Conservation (phyloP, 805 yeast species). For the Pichia occidentalis region DNA sequence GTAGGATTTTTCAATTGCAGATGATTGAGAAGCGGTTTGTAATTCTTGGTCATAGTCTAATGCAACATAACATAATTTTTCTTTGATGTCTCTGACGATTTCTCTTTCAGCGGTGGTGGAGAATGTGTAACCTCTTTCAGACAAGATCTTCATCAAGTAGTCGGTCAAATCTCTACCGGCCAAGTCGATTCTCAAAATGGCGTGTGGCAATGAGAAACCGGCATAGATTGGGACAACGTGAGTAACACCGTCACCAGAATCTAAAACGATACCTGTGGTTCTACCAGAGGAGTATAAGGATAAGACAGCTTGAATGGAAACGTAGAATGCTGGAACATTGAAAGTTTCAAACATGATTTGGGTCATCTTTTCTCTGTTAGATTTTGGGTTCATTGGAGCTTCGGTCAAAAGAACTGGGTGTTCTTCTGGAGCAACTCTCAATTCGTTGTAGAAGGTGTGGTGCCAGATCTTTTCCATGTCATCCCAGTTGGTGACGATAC, state of each 20-base stretch:
- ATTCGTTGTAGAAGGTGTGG: constrained; percentile 99
- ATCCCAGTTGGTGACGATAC: constrained; percentile 99
- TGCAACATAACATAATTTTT: constrained; percentile 98
- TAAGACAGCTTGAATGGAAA: constrained; percentile 96
- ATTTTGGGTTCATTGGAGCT: constrained; percentile 99
- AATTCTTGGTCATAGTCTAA: constrained; percentile 98
- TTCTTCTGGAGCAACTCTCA: constrained; percentile 99
- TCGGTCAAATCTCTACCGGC: constrained; percentile 99
- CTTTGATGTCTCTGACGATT: constrained; percentile 91
- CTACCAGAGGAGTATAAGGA: constrained; percentile 99
- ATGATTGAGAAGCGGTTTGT: constrained; percentile 98
- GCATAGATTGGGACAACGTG: constrained; percentile 99
- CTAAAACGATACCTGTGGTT: constrained; percentile 99
- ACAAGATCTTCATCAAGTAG: constrained; percentile 95
- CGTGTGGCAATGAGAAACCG: constrained; percentile 99
- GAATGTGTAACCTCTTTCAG: constrained; percentile 99
- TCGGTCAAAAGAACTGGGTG: constrained; percentile 99
- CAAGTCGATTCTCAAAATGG: constrained; percentile 96
- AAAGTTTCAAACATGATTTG: constrained; percentile 98
- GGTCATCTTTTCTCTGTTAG: constrained; percentile 99
- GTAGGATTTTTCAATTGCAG: constrained; percentile 96
- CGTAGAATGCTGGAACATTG: constrained; percentile 99
- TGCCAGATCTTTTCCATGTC: constrained; percentile 99
- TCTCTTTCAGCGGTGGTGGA: constrained; percentile 99
- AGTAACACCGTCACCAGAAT: constrained; percentile 99